Conservation (phyloP, 2,329 filamentous ascomycete species). For the Pestalotiopsis sp. region DNA sequence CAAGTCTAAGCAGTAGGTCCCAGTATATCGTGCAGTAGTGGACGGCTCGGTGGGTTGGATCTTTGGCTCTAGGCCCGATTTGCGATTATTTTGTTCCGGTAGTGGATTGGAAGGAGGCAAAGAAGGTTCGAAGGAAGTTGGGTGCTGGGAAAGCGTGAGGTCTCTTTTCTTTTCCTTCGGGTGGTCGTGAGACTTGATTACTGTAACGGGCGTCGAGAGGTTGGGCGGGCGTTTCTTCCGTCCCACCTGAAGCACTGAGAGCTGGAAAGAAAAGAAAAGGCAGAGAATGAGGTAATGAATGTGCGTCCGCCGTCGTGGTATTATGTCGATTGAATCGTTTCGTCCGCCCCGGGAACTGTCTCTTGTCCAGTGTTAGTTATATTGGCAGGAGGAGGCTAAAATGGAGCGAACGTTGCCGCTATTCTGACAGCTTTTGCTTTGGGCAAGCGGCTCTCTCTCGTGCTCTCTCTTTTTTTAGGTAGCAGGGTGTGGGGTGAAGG, state of each 20-base stretch:
- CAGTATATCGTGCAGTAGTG: constrained; percentile 2
- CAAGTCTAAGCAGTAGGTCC: not conserved
- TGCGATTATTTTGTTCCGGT: not conserved
- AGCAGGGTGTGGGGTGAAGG: not conserved
- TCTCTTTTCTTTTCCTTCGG: not conserved
- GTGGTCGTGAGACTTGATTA: not conserved
- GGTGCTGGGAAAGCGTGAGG: not conserved
- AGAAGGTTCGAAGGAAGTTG: not conserved
- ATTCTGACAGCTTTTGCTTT: not conserved
- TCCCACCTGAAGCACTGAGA: not conserved
- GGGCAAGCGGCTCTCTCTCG: not conserved
- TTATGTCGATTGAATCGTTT: not conserved
- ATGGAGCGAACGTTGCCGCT: constrained; percentile 4
- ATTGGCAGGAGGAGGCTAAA: not conserved
- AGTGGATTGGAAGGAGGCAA: not conserved
- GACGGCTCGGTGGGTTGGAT: not conserved
- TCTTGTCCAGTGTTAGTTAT: not conserved
- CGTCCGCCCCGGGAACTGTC: not conserved
- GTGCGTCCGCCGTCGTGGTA: not conserved
- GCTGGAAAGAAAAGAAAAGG: not conserved
- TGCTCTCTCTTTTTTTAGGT: not conserved
- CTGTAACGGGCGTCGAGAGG: not conserved
- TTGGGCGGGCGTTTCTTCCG: not conserved
- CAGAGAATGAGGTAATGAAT: not conserved
- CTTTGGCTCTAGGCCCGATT: not conserved